Evolutionary conservation across 2,329 filamentous ascomycete genomes (phyloP), one percentile per base, ranked within the genome.

Genomic region (Microcyclospora pomicola): DNA sequence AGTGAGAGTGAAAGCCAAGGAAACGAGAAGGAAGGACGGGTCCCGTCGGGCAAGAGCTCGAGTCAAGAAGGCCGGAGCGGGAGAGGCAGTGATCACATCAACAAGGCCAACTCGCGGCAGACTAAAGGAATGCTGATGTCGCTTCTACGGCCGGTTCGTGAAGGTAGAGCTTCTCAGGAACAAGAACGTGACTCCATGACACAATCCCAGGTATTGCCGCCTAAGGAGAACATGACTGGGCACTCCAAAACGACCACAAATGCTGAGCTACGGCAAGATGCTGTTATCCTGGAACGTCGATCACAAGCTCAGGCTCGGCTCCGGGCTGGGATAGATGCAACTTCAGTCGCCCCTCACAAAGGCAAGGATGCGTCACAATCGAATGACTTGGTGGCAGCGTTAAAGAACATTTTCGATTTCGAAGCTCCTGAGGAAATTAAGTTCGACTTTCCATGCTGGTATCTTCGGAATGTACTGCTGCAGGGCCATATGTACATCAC

Each of bases 401-500:
- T 58, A 12, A 53, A 52, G 2, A 49, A 57, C n/a, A 92, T 93
- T 44, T 94, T 93, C 53, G 73, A 80, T 35, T 91, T 95, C 48
- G 76, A 85, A 19, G 68, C 74, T 29, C 72, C 81, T 0, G 91
- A 98, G 56, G 80, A 86, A 43, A 83, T 96, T 15, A 76, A 94
- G 43, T 77, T 82, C 59, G 88, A 96, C 65, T 95, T 92, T 56
- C 82, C 86, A 7, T 96, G 88, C 62, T 95, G 85, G 78, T 66
- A 96, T 30, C 65, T 96, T 27, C 86, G 95, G 58, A 94, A 82
- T 54, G 85, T 94, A 33, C 67, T 96, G 24, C 71, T 96, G 7
- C 86, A 95, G 56, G 91, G 91, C 5, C 95, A 91, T 58, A 80
- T 98, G 72, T 96, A 96, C 62, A 83, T 98, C 53, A 96, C 91